These are phyloP conservation scores for Syncephalastrum monosporum DNA, from an alignment of 371 early-diverging fungal genomes.

Conservation along the genomic window DNA sequence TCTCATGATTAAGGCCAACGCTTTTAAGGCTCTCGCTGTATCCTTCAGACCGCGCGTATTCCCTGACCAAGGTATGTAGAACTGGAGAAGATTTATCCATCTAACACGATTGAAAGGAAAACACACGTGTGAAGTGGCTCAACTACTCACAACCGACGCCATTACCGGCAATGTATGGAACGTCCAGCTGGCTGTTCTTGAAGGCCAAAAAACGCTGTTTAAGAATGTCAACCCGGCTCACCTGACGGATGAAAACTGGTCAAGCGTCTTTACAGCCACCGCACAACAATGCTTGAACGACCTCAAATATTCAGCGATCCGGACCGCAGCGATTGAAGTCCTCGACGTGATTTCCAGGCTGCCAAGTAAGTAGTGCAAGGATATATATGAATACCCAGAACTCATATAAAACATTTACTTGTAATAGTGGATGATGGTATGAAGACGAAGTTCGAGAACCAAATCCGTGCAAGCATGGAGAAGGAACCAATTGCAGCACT, in stretches of 20 bases:
- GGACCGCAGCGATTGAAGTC: constrained; percentile 40
- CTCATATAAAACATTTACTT: neutral
- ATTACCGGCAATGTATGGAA: constrained; percentile 68
- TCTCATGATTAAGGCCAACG: constrained; percentile 68
- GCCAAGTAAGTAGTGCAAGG: neutral
- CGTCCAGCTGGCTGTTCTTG: constrained; percentile 62
- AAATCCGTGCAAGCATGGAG: neutral
- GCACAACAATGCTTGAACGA: constrained; percentile 22
- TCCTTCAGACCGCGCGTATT: constrained; percentile 50
- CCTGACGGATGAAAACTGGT: constrained; percentile 4
- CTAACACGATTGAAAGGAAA: neutral
- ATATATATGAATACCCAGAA: neutral
- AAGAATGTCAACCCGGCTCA: constrained; percentile 10
- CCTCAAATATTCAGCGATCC: constrained; percentile 48
- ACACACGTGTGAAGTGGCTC: too few species aligned
- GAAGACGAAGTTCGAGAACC: constrained; percentile 1
- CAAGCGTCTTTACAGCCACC: too few species aligned
- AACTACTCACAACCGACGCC: neutral
- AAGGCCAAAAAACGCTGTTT: constrained; percentile 55
- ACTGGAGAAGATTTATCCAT: neutral
- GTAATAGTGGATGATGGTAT: constrained; percentile 1
- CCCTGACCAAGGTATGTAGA: constrained; percentile 48
- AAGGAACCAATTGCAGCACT: constrained; percentile 9
- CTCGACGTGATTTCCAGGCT: constrained; percentile 16
- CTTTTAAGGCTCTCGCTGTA: constrained; percentile 64